Evolutionary conservation across 257 asterid species (phyloP), one percentile per base, ranked within the genome.

Genomic region (Euphrasia confusa): DNA sequence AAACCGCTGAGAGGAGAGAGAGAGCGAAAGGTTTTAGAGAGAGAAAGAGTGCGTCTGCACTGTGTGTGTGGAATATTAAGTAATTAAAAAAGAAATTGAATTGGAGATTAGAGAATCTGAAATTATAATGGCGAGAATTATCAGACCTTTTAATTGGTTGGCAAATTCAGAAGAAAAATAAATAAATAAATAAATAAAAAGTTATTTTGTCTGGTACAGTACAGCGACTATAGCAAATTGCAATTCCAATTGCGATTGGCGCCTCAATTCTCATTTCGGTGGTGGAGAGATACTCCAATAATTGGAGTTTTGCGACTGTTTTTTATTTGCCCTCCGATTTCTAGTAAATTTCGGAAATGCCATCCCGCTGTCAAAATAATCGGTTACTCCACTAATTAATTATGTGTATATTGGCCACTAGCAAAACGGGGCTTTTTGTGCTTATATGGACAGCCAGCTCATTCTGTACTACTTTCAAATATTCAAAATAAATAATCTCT

Each of bases 391-490:
- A 54, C 62, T 62, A 12, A 69, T 63, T 54, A 54, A 61, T 45
- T 57, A 42, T 48, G 48, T 12, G 6, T 35, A 35, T 35, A 37
- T 37, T 2, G 53, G 42, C 56, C 49, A 27, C 8, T 26, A 10
- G 21, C 26, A 24, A 7, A 45, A 12, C 42, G 27, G 50, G 28
- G 54, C 68, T 68, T 72, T 72, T 72, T 72, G 77, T 72, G 73
- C 70, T 55, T 62, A 72, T 72, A 57, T 68, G 73, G 58, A 48
- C 9, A 39, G 52, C 73, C 77, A 72, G 73, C 17, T 63, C 73
- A 72, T 15, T 37, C 12, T 0, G 3, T 8, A 30, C 27, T 26
- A 30, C 6, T 10, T 63, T 15, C 30, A 13, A 30, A 27, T 7
- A 53, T 2, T 56, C 40, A 44, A 56, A 45, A n/a, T 57, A 58